Base-by-base conservation (phyloP, 1,284 basidiomycete species). In the Coniophora puteana region DNA sequence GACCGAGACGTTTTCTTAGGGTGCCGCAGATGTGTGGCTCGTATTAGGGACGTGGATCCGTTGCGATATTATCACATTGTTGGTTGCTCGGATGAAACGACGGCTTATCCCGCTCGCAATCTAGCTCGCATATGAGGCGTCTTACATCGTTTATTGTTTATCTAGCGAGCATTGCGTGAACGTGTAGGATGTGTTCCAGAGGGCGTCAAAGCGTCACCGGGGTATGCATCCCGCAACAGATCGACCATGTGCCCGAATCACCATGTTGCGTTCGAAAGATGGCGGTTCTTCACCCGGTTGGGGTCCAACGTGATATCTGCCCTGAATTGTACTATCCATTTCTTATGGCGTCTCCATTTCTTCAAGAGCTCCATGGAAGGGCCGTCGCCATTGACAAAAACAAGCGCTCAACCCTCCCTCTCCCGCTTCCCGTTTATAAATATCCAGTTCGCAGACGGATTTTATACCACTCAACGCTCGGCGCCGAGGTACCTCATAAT, bases 351-450 rank as follows among this genome's bases (percentile, higher is more conserved):
- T 38, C 2, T 30, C 37, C 31, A n/a, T n/a, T n/a, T n/a, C n/a
- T n/a, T 40, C 18, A 43, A 17, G 37, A 31, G 38, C 53, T 47
- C 43, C 53, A 54, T 32, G 52, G 52, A 33, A 57, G 58, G 44
- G 52, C 53, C 28, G 40, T 59, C 29, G 54, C 45, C 37, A 53
- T 62, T 36, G 50, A 60, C 34, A 36, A 32, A n/a, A 36, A 61
- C 39, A 34, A 25, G 10, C 37, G 53, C 43, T 48, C 50, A 6
- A 58, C 61, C n/a, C 60, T 60, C 46, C 57, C 54, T 20, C 47
- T 53, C 30, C 30, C 57, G 18, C 59, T 61, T 44, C 49, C 62
- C 28, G 38, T 60, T 43, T 55, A 61, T 36, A 58, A 63, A 36
- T 54, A 51, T 49, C 58, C 53, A n/a, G 54, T 58, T 40, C 57